These are phyloP conservation scores for Hansenula anomala DNA, from an alignment of 1,139 yeast species.

Conservation along the genomic window DNA sequence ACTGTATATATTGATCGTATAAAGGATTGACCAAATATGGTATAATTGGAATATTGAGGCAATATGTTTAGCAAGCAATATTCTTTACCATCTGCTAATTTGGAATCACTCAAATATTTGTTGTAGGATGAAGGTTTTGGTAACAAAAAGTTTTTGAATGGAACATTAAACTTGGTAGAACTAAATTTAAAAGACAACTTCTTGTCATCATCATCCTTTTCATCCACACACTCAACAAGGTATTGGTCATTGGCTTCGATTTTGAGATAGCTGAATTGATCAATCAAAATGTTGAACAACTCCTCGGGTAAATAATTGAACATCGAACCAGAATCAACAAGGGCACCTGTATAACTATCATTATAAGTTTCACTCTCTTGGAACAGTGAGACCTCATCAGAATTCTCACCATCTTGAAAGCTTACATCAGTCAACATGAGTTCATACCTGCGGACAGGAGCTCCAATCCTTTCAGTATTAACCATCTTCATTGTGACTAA, in stretches of 20 bases:
- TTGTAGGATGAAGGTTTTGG: background rate
- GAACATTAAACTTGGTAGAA: conserved; percentile 25
- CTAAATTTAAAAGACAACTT: conserved; percentile 1
- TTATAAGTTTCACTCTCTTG: conserved; percentile 1
- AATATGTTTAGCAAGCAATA: conserved; percentile 8
- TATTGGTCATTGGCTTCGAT: conserved; percentile 24
- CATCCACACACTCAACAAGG: conserved; percentile 23
- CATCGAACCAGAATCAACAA: conserved; percentile 66
- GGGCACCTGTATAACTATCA: conserved; percentile 28
- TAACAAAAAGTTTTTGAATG: conserved; percentile 33
- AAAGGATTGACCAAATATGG: conserved; percentile 62
- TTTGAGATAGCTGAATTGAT: conserved; percentile 24
- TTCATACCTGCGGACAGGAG: conserved; percentile 11
- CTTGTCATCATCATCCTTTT: conserved; percentile 8
- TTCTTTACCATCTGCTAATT: conserved; percentile 3
- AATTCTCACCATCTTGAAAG: background rate
- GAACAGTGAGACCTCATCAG: conserved; percentile 5
- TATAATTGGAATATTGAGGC: conserved; percentile 5
- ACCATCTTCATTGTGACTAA: conserved; percentile 40
- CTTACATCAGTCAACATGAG: conserved; percentile 11
- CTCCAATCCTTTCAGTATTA: conserved; percentile 27
- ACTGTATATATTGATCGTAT: conserved; percentile 64
- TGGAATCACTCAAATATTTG: background rate
- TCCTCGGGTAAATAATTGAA: conserved; percentile 45
- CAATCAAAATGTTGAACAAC: conserved; percentile 28